Percentiles rank a stretch among this genome's conserved stretches.
Conservation (phyloP, 345 rosid species). For the Linum tenue region DNA sequence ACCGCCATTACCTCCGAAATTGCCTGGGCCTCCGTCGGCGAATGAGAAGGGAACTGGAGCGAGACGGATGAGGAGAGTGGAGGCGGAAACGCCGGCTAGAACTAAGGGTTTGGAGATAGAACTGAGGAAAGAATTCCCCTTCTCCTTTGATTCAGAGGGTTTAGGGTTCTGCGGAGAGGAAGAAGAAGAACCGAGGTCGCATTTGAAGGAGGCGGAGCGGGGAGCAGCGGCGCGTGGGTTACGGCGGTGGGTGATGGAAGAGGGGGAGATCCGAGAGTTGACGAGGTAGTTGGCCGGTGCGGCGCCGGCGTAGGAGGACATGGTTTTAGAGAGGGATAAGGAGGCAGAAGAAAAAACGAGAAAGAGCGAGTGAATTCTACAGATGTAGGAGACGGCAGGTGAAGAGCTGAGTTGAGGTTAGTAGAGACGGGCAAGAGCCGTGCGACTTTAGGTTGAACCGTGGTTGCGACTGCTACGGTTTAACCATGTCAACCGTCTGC, state of each 20-base stretch:
- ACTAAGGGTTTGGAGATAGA: constrained; percentile 36
- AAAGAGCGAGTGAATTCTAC: neutral
- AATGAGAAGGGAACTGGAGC: constrained; percentile 25
- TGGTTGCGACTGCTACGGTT: too few relatives aligned
- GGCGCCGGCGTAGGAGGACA: constrained; percentile 18
- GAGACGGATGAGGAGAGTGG: constrained; percentile 40
- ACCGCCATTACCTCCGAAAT: constrained; percentile 24
- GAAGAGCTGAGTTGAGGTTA: too few relatives aligned
- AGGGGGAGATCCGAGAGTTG: constrained; percentile 12
- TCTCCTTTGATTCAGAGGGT: neutral
- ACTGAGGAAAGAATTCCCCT: constrained; percentile 19
- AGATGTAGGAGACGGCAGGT: too few relatives aligned
- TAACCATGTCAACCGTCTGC: too few relatives aligned
- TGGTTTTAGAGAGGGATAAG: constrained; percentile 2
- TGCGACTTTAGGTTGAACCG: too few relatives aligned
- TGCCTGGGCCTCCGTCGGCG: constrained; percentile 19
- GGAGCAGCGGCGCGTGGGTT: constrained; percentile 8
- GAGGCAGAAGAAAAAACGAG: neutral
- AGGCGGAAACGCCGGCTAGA: constrained; percentile 35
- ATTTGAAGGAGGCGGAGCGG: constrained; percentile 15
- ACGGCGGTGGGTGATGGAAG: constrained; percentile 13
- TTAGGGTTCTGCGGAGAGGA: constrained; percentile 15
- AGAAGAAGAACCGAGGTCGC: constrained; percentile 8
- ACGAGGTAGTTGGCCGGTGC: constrained; percentile 7
- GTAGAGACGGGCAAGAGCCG: too few relatives aligned